phyloP scores from a whole-genome alignment of 2,329 filamentous ascomycete genomes.

The Stagonosporopsis cucurbitacearum region DNA sequence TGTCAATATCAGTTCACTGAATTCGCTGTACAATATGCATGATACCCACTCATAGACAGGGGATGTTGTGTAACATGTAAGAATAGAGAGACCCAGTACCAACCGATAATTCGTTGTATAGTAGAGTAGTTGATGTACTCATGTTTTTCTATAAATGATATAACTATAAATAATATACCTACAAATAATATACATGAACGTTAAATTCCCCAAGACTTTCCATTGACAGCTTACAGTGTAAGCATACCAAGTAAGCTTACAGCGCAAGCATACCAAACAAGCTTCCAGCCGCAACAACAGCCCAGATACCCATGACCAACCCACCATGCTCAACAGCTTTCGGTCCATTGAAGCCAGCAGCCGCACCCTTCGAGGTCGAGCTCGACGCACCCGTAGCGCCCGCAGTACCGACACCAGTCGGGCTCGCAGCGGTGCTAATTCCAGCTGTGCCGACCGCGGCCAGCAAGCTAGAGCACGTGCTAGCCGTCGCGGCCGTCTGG shows the following conservation, averaged over 20 bases:
- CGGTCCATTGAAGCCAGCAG: slow-evolving; percentile 25
- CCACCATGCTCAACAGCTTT: slow-evolving; percentile 37
- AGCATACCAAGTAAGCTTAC: slow-evolving; percentile 40
- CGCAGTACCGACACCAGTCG: slow-evolving; percentile 37
- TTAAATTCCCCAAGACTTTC: background rate
- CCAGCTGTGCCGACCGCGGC: slow-evolving; percentile 67
- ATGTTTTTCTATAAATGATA: background rate
- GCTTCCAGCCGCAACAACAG: slow-evolving; percentile 28
- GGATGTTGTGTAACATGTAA: slow-evolving; percentile 7
- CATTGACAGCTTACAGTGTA: slow-evolving; percentile 20
- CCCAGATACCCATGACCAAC: slow-evolving; percentile 30
- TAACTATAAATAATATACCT: slow-evolving; percentile 1
- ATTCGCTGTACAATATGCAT: slow-evolving; percentile 6
- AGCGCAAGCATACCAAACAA: slow-evolving; percentile 39
- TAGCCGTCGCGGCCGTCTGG: slow-evolving; percentile 56
- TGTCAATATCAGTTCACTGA: background rate
- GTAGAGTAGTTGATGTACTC: background rate
- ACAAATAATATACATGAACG: slow-evolving; percentile 1
- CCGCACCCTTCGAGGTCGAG: slow-evolving; percentile 32
- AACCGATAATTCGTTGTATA: background rate
- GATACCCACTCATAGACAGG: slow-evolving; percentile 12
- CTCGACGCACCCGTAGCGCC: slow-evolving; percentile 23
- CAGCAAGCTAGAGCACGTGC: slow-evolving; percentile 65
- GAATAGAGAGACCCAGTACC: background rate
- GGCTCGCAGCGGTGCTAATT: slow-evolving; percentile 57